These are phyloP conservation scores for Saturnispora bothae DNA, from an alignment of 805 yeast species.

Conservation along the genomic window DNA sequence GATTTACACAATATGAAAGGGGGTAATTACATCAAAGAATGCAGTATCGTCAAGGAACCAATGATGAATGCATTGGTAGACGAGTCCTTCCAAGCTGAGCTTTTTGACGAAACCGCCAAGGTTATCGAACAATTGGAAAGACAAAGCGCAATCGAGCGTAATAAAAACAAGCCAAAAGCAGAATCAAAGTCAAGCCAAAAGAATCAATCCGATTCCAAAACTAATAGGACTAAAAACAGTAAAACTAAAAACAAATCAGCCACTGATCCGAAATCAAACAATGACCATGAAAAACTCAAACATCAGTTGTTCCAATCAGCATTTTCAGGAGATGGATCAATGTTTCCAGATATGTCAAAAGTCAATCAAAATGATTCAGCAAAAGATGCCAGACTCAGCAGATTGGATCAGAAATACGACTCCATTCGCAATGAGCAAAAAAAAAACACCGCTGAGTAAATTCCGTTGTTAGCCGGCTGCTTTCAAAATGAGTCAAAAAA, in stretches of 20 bases:
- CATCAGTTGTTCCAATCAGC: constrained; percentile 19
- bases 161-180: constrained; percentile 20
- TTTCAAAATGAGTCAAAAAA: constrained; percentile 2
- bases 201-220: constrained; percentile 1
- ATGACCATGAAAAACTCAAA: constrained; percentile 12
- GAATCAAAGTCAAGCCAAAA: constrained; percentile 3
- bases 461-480: constrained; percentile 2
- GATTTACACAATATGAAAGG: constrained; percentile 51
- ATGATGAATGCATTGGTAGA: constrained; percentile 50
- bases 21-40: constrained; percentile 66
- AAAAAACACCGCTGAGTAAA: not conserved
- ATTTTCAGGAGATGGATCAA: constrained; percentile 12
- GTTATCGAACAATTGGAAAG: constrained; percentile 55
- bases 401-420: constrained; percentile 19
- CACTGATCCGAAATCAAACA: no score
- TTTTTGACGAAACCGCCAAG: constrained; percentile 53
- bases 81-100: constrained; percentile 49
- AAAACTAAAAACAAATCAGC: no score
- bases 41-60: constrained; percentile 39
- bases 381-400: constrained; percentile 14
- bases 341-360: constrained; percentile 11
- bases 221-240: not conserved
- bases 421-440: constrained; percentile 3
- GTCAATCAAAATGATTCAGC: constrained; percentile 9
- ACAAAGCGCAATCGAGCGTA: constrained; percentile 58